phyloP scores from a whole-genome alignment of 2,329 filamentous ascomycete genomes.

The Colletotrichum simmondsii region DNA sequence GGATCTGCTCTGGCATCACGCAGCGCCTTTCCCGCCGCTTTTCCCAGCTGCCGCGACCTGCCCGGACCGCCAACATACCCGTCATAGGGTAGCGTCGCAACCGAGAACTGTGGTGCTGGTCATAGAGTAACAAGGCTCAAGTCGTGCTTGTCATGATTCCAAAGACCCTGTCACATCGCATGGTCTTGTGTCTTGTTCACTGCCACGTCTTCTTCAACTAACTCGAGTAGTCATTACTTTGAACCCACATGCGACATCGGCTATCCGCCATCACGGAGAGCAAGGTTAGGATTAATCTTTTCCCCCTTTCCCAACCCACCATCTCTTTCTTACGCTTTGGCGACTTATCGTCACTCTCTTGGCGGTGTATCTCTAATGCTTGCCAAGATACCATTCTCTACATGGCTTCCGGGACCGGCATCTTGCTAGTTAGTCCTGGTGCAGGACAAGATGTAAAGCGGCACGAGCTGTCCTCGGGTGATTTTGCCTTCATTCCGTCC shows the following conservation, averaged over 20 bases:
- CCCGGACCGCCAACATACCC: background rate
- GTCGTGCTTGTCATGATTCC: background rate
- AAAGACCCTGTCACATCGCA: background rate
- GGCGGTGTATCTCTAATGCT: slow-evolving; percentile 22
- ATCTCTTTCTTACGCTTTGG: background rate
- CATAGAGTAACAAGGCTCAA: background rate
- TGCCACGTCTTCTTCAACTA: slow-evolving; percentile 32
- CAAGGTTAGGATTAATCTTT: slow-evolving; percentile 60
- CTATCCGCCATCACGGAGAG: slow-evolving; percentile 76
- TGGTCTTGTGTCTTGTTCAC: background rate
- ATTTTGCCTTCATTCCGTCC: slow-evolving; percentile 77
- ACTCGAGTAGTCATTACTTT: slow-evolving; percentile 67
- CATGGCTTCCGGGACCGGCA: slow-evolving; percentile 69
- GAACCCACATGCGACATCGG: slow-evolving; percentile 69
- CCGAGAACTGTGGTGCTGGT: background rate
- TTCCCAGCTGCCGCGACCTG: background rate
- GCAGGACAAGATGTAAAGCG: slow-evolving; percentile 62
- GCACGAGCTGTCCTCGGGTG: slow-evolving; percentile 69
- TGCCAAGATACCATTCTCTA: slow-evolving; percentile 74
- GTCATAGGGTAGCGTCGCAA: background rate
- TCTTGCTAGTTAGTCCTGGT: slow-evolving; percentile 67
- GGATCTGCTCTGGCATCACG: background rate
- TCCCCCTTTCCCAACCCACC: slow-evolving; percentile 1
- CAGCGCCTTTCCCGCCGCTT: background rate
- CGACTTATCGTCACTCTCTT: background rate